Evolutionary conservation across 2,329 filamentous ascomycete genomes (phyloP).

Genomic region (Cryphonectria naterciae): DNA sequence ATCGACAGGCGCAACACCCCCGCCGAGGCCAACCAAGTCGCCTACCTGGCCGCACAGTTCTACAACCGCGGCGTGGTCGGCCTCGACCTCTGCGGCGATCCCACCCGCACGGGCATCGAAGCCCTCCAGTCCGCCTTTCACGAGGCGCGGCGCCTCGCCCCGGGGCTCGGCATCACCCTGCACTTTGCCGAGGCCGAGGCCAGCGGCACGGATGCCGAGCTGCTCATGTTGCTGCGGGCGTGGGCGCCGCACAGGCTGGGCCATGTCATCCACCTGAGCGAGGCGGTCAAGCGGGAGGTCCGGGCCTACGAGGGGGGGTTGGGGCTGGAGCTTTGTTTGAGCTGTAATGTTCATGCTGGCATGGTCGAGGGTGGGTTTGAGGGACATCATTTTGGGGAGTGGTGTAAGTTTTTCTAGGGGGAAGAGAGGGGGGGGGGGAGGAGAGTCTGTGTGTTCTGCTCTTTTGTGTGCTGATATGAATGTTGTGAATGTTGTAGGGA

Average conservation of each 20-base stretch:
- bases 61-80: constrained; percentile 64
- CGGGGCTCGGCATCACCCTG: constrained; percentile 67
- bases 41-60: constrained; percentile 65
- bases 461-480: background rate
- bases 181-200: constrained; percentile 75
- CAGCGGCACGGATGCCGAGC: constrained; percentile 62
- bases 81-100: constrained; percentile 80
- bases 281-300: constrained; percentile 61
- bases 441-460: background rate
- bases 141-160: constrained; percentile 49
- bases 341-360: constrained; percentile 78
- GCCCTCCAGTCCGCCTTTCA: constrained; percentile 64
- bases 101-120: constrained; percentile 62
- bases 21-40: constrained; percentile 63
- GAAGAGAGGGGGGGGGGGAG: too few relatives aligned
- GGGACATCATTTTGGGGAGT: constrained; percentile 79
- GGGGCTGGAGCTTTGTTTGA: constrained; percentile 77
- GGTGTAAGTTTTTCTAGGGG: constrained; percentile 47
- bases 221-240: constrained; percentile 61
- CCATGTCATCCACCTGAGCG: constrained; percentile 77
- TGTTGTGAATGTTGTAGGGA: constrained; percentile 31
- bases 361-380: constrained; percentile 69
- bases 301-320: constrained; percentile 54
- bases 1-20: constrained; percentile 69
- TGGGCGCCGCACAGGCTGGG: constrained; percentile 73